These are phyloP conservation scores for Kokia cookei DNA, from an alignment of 441 rosid species.

Conservation along the genomic window DNA sequence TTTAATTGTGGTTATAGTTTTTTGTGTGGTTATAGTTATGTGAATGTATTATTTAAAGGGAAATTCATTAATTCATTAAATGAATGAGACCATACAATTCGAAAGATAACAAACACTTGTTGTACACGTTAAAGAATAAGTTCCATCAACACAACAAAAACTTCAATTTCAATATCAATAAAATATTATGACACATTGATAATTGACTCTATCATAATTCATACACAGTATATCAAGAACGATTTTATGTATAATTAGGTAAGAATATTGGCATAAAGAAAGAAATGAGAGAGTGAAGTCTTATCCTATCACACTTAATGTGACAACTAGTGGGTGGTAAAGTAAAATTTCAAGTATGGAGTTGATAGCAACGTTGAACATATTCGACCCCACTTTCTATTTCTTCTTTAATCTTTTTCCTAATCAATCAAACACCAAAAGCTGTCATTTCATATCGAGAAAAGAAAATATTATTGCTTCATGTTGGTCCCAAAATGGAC, in stretches of 20 bases:
- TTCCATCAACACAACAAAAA: no score
- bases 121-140: no score
- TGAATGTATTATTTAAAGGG: no score
- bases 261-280: not conserved
- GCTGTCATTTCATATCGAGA: not conserved
- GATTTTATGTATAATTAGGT: not conserved
- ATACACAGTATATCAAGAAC: no score
- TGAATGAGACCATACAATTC: no score
- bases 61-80: no score
- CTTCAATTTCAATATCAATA: no score
- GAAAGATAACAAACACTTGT: no score
- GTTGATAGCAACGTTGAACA: constrained; percentile 25
- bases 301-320: constrained; percentile 27
- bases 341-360: constrained; percentile 8
- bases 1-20: no score
- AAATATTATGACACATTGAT: no score
- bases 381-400: constrained; percentile 10
- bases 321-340: constrained; percentile 24
- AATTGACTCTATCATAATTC: no score
- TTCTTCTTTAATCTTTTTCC: not conserved
- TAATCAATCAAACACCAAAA: not conserved
- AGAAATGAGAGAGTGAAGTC: constrained; percentile 21
- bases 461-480: not conserved
- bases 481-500: constrained; percentile 9
- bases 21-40: no score